A percentile compares a stretch with the other conserved stretches of the same genome.
Evolutionary conservation across 257 asterid species (phyloP).

Genomic region (Euphrasia confusa): DNA sequence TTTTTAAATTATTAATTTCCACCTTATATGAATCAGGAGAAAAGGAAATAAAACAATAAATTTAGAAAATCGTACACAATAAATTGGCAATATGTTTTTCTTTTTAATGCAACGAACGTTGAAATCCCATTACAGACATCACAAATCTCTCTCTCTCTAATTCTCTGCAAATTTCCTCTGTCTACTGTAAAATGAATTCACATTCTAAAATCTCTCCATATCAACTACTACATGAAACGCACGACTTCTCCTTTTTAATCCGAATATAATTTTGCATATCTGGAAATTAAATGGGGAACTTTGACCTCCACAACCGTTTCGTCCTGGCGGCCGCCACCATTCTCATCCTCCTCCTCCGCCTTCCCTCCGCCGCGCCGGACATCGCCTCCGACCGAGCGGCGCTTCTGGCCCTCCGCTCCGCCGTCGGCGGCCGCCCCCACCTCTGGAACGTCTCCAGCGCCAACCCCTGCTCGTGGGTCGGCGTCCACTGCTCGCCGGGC

Average conservation of each 20-base stretch:
- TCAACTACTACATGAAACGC: not conserved
- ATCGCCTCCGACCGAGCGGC: slow-evolving; percentile 61
- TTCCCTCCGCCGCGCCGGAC: slow-evolving; percentile 41
- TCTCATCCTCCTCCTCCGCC: slow-evolving; percentile 29
- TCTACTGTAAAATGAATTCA: not conserved
- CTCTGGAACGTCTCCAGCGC: slow-evolving; percentile 56
- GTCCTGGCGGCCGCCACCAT: slow-evolving; percentile 23
- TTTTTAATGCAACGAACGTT: too few species aligned
- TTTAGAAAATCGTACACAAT: too few species aligned
- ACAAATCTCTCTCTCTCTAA: not conserved
- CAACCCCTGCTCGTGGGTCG: slow-evolving; percentile 62
- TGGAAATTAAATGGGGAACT: slow-evolving; percentile 19
- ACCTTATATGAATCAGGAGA: not conserved
- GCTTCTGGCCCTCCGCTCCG: slow-evolving; percentile 55
- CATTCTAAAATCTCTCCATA: not conserved
- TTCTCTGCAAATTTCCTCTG: not conserved
- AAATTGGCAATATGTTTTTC: too few species aligned
- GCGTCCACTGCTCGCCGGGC: slow-evolving; percentile 48
- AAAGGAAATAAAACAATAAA: too few species aligned
- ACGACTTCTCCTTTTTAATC: not conserved
- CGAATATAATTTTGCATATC: not conserved
- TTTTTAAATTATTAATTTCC: not conserved
- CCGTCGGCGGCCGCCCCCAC: slow-evolving; percentile 61
- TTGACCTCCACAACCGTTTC: slow-evolving; percentile 26
- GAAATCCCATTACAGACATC: too few species aligned